These are phyloP conservation scores for Colletotrichum melonis DNA, from an alignment of 2,329 filamentous ascomycete genomes.

Conservation along the genomic window DNA sequence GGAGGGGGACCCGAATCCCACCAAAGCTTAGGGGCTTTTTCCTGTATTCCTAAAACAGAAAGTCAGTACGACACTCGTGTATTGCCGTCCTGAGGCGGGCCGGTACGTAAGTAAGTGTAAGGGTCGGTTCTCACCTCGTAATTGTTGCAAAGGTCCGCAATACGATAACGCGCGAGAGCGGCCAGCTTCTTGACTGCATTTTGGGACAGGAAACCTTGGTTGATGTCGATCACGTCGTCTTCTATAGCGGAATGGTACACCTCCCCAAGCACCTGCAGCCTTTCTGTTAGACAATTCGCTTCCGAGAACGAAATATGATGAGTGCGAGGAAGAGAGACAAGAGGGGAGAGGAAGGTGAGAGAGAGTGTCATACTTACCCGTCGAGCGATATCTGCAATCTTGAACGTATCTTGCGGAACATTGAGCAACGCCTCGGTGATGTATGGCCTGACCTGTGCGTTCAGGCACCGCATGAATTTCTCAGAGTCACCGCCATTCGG, in stretches of 20 bases:
- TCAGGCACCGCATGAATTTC: conserved; percentile 41
- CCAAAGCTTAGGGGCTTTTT: not conserved
- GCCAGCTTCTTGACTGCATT: not conserved
- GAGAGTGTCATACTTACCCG: conserved; percentile 41
- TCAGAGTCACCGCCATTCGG: conserved; percentile 19
- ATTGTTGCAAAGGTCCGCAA: not conserved
- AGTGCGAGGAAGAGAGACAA: no score
- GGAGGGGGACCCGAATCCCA: no score
- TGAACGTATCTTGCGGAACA: conserved; percentile 41
- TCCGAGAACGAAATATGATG: no score
- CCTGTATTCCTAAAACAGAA: not conserved
- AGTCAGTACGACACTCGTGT: not conserved
- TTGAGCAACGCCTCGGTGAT: conserved; percentile 41
- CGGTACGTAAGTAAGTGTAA: not conserved
- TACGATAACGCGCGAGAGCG: not conserved
- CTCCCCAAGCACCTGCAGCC: conserved; percentile 4
- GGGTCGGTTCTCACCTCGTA: not conserved
- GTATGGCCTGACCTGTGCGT: conserved; percentile 46
- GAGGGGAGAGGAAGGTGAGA: not conserved
- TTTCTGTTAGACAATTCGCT: not conserved
- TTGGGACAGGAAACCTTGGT: not conserved
- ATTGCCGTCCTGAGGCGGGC: not conserved
- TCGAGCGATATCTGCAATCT: conserved; percentile 43
- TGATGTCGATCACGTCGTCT: no score
- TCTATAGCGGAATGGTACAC: no score